Evolutionary conservation across 2,329 filamentous ascomycete genomes (phyloP).

Genomic region (Fusarium napiforme): DNA sequence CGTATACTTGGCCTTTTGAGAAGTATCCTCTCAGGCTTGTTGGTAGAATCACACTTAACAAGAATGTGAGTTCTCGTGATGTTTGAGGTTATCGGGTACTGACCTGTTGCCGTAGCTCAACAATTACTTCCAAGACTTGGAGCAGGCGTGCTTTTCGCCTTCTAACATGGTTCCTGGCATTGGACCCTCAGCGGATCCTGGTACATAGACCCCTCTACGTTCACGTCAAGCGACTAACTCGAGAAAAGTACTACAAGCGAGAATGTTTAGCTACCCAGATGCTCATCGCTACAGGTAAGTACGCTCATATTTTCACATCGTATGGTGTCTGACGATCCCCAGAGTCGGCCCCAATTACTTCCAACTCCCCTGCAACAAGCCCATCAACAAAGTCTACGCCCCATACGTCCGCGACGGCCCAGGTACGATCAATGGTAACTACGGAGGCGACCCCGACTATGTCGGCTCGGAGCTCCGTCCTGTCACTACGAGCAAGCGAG

Average conservation of each 20-base stretch:
- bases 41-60: slow-evolving; percentile 72
- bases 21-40: slow-evolving; percentile 70
- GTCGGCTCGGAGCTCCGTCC: slow-evolving; percentile 47
- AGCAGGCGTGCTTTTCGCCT: slow-evolving; percentile 75
- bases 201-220: rapidly evolving
- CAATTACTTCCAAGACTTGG: slow-evolving; percentile 77
- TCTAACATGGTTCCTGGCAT: slow-evolving; percentile 73
- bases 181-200: slow-evolving; percentile 69
- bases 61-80: slow-evolving; percentile 56
- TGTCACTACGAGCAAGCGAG: slow-evolving; percentile 52
- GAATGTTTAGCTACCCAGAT: slow-evolving; percentile 71
- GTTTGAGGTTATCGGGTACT: rapidly evolving
- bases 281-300: slow-evolving; percentile 64
- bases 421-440: slow-evolving; percentile 41
- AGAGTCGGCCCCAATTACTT: slow-evolving; percentile 66
- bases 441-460: slow-evolving; percentile 44
- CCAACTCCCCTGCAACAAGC: slow-evolving; percentile 54
- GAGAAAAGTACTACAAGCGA: slow-evolving; percentile 61
- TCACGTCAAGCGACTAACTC: neutral
- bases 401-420: slow-evolving; percentile 43
- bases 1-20: slow-evolving; percentile 74
- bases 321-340: neutral
- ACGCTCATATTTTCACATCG: rapidly evolving
- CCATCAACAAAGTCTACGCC: slow-evolving; percentile 36
- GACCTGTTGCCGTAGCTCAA: slow-evolving; percentile 39